Percentiles rank a stretch among this genome's conserved stretches.
phyloP scores from a whole-genome alignment of 257 asterid genomes.

The Lantana camara region DNA sequence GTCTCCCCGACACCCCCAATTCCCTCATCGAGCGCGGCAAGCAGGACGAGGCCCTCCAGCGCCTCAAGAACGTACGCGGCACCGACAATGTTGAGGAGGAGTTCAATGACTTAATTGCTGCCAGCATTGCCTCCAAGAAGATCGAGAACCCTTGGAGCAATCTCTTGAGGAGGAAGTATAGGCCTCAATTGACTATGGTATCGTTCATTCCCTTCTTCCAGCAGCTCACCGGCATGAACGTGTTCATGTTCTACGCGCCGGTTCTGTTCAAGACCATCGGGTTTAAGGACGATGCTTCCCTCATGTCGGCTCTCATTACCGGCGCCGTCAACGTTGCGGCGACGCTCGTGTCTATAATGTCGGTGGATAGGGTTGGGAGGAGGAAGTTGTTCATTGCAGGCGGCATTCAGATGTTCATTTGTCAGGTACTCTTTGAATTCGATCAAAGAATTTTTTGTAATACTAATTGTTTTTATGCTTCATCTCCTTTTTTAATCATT shows the following conservation, averaged over 20 bases:
- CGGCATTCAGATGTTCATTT: constrained; percentile 34
- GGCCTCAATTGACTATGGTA: constrained; percentile 52
- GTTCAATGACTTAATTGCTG: constrained; percentile 46
- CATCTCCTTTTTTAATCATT: not conserved
- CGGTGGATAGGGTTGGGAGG: constrained; percentile 48
- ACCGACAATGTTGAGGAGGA: constrained; percentile 51
- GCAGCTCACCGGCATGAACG: constrained; percentile 69
- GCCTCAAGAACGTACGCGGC: constrained; percentile 47
- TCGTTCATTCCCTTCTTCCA: constrained; percentile 56
- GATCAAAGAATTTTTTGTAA: too few species aligned
- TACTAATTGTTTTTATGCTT: too few species aligned
- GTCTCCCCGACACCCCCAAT: constrained; percentile 66
- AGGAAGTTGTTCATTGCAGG: constrained; percentile 33
- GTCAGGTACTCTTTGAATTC: constrained; percentile 24
- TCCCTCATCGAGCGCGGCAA: constrained; percentile 58
- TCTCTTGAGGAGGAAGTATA: constrained; percentile 41
- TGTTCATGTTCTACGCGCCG: constrained; percentile 65
- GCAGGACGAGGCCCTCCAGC: constrained; percentile 34
- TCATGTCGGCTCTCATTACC: constrained; percentile 48
- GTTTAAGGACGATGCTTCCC: constrained; percentile 43
- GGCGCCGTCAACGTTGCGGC: constrained; percentile 48
- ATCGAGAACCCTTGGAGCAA: constrained; percentile 44
- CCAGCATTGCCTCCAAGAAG: constrained; percentile 51
- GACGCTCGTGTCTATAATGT: constrained; percentile 44
- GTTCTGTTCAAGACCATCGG: constrained; percentile 60